These are phyloP conservation scores for Viola odorata DNA, from an alignment of 345 rosid species.

Conservation along the genomic window DNA sequence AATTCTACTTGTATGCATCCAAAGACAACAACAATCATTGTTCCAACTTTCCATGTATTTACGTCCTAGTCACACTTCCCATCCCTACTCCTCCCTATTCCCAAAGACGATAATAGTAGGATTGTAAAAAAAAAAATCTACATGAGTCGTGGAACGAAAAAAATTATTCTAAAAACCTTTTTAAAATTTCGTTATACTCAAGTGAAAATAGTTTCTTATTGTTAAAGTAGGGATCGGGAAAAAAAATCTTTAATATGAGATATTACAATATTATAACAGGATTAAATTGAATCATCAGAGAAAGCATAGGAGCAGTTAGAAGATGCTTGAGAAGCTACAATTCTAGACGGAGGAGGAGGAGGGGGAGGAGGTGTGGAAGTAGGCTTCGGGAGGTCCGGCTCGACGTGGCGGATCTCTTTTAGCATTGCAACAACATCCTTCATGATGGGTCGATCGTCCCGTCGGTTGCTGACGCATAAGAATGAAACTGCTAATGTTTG, in stretches of 20 bases:
- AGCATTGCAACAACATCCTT: slow-evolving; percentile 92
- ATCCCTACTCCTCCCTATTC: slow-evolving; percentile 5
- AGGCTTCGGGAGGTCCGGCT: slow-evolving; percentile 41
- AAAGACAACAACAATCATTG: slow-evolving; percentile 30
- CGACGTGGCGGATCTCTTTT: slow-evolving; percentile 64
- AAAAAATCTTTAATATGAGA: too few species aligned
- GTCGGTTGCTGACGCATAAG: slow-evolving; percentile 58
- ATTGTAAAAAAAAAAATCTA: background rate
- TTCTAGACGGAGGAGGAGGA: slow-evolving; percentile 35
- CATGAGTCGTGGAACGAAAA: too few species aligned
- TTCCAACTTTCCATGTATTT: slow-evolving; percentile 26
- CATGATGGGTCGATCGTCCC: slow-evolving; percentile 71
- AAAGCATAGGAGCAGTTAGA: slow-evolving; percentile 72
- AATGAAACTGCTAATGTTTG: slow-evolving; percentile 87
- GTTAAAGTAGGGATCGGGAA: too few species aligned
- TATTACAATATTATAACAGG: too few species aligned
- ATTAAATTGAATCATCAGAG: slow-evolving; percentile 66
- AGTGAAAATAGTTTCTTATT: too few species aligned
- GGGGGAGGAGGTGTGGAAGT: slow-evolving; percentile 17
- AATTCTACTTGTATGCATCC: slow-evolving; percentile 25
- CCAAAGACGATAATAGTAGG: background rate
- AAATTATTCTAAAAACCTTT: too few species aligned
- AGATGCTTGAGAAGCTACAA: slow-evolving; percentile 52
- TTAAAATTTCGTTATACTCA: too few species aligned
- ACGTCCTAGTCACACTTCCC: slow-evolving; percentile 10